A percentile compares a stretch with the other conserved stretches of the same genome.
These are phyloP conservation scores for Rutstroemia sydowiana DNA, from an alignment of 2,329 filamentous ascomycete species.

Conservation along the genomic window DNA sequence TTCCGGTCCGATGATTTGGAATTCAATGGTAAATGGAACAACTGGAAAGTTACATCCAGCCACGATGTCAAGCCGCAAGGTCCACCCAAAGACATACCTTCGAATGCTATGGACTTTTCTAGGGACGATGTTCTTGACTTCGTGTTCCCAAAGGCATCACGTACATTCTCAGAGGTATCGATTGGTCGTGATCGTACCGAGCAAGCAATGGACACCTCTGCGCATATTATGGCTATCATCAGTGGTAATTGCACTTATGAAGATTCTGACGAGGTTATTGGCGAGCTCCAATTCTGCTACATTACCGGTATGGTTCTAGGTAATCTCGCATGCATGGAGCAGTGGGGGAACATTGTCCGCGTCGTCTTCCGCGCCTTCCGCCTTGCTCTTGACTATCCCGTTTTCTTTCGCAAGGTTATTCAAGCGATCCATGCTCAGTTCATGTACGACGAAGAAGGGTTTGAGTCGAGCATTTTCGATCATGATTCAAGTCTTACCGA, in stretches of 20 bases:
- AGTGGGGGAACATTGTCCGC: slow-evolving; percentile 52
- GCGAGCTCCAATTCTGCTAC: slow-evolving; percentile 55
- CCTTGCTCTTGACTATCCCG: slow-evolving; percentile 38
- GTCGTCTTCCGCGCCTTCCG: slow-evolving; percentile 44
- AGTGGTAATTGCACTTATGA: slow-evolving; percentile 28
- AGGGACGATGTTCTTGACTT: slow-evolving; percentile 41
- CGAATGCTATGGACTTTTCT: slow-evolving; percentile 31
- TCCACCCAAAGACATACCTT: neutral
- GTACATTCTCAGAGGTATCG: slow-evolving; percentile 34
- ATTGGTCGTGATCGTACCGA: slow-evolving; percentile 34
- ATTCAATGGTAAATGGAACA: no score
- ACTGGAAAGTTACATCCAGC: no score
- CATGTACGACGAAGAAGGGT: slow-evolving; percentile 42
- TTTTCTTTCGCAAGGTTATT: slow-evolving; percentile 41
- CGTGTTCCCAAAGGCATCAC: slow-evolving; percentile 37
- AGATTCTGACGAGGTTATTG: slow-evolving; percentile 41
- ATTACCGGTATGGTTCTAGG: slow-evolving; percentile 49
- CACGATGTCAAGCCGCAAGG: no score
- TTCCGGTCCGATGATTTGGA: no score
- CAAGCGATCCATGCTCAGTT: slow-evolving; percentile 48
- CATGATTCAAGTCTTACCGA: slow-evolving; percentile 26
- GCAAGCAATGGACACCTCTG: slow-evolving; percentile 42
- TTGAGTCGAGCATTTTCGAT: slow-evolving; percentile 38
- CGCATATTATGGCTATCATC: slow-evolving; percentile 39
- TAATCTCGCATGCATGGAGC: slow-evolving; percentile 52